phyloP scores from a whole-genome alignment of 2,329 filamentous ascomycete species.

The Xylaria sp. region DNA sequence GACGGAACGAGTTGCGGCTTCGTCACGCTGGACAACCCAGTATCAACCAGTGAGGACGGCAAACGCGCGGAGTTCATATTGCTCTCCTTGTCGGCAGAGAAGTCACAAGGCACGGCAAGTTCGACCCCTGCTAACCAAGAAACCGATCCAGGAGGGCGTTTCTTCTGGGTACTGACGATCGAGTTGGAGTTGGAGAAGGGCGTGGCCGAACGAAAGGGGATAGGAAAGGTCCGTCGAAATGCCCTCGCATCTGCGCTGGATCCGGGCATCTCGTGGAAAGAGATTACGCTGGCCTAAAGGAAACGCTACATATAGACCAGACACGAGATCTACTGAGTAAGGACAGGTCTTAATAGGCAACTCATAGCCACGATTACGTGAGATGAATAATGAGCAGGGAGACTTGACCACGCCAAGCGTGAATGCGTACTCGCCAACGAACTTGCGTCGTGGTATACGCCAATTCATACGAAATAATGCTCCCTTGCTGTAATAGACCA shows the following conservation, averaged over 20 bases:
- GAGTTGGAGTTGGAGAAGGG: slow-evolving; percentile 37
- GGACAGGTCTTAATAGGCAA: slow-evolving; percentile 5
- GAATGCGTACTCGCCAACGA: background rate
- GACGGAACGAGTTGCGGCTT: slow-evolving; percentile 35
- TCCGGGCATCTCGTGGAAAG: slow-evolving; percentile 36
- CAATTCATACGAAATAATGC: background rate
- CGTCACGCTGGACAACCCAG: slow-evolving; percentile 36
- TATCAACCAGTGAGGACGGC: background rate
- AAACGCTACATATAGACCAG: background rate
- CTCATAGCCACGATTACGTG: slow-evolving; percentile 14
- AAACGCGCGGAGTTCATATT: slow-evolving; percentile 37
- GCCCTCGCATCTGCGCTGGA: slow-evolving; percentile 27
- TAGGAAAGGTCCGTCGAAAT: slow-evolving; percentile 38
- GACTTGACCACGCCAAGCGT: background rate
- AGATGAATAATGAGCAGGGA: slow-evolving; percentile 9
- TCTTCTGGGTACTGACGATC: slow-evolving; percentile 40
- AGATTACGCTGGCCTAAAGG: slow-evolving; percentile 35
- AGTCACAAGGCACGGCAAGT: slow-evolving; percentile 19
- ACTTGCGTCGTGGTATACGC: background rate
- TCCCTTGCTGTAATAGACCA: background rate
- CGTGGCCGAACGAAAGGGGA: slow-evolving; percentile 40
- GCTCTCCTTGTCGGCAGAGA: slow-evolving; percentile 34
- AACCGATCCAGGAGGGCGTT: slow-evolving; percentile 21
- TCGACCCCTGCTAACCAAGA: background rate
- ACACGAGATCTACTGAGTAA: background rate